These are phyloP conservation scores for Neofusicoccum sp. DNA, from an alignment of 2,329 filamentous ascomycete species.

Conservation along the genomic window DNA sequence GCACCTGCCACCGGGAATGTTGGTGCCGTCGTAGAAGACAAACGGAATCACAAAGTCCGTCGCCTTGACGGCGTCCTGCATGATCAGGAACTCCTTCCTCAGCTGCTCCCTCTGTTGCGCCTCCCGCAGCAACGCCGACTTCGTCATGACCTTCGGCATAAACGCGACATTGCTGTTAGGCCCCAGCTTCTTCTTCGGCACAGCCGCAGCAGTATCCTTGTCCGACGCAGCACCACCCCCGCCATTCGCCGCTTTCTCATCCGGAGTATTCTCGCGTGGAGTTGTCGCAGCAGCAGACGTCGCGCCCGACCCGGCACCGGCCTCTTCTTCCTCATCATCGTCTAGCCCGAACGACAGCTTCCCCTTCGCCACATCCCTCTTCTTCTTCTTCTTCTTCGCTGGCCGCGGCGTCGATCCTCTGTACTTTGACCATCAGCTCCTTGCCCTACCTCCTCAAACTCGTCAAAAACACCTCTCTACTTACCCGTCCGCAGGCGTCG, in stretches of 20 bases:
- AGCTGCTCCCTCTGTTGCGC: slow-evolving; percentile 72
- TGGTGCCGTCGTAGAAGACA: slow-evolving; percentile 94
- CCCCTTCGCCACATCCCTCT: slow-evolving; percentile 53
- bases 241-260: slow-evolving; percentile 29
- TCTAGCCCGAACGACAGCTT: slow-evolving; percentile 68
- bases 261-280: slow-evolving; percentile 38
- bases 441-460: not conserved
- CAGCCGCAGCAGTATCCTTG: slow-evolving; percentile 30
- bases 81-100: slow-evolving; percentile 73
- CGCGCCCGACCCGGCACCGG: slow-evolving; percentile 49
- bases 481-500: slow-evolving; percentile 62
- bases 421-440: slow-evolving; percentile 56
- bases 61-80: slow-evolving; percentile 83
- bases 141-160: slow-evolving; percentile 74
- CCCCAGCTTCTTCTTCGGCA: slow-evolving; percentile 55
- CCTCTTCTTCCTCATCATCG: slow-evolving; percentile 61
- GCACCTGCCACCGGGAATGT: slow-evolving; percentile 79
- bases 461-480: slow-evolving; percentile 26
- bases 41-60: slow-evolving; percentile 91
- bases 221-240: slow-evolving; percentile 24
- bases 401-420: slow-evolving; percentile 54
- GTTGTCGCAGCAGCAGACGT: slow-evolving; percentile 34
- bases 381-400: slow-evolving; percentile 60
- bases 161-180: slow-evolving; percentile 61
- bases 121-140: slow-evolving; percentile 72